phyloP scores from a whole-genome alignment of 805 yeast genomes.

The Candida sonorensis region DNA sequence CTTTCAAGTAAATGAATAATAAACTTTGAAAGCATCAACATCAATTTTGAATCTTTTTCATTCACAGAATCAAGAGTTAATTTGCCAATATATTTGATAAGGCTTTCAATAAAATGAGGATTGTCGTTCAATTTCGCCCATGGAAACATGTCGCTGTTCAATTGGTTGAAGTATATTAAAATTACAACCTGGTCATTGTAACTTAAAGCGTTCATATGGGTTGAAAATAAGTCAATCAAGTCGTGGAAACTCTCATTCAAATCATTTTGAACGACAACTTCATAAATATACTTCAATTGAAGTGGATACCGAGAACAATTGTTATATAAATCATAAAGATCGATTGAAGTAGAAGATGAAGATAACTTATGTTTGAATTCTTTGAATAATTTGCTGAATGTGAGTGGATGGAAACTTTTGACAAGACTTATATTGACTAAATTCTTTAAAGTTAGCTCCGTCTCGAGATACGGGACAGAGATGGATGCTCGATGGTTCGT shows the following conservation, averaged over 20 bases:
- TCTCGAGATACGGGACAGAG: slow-evolving; percentile 14
- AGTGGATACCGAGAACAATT: slow-evolving; percentile 11
- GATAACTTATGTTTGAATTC: slow-evolving; percentile 19
- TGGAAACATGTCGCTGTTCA: slow-evolving; percentile 13
- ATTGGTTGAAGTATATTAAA: slow-evolving; percentile 22
- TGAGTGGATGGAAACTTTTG: slow-evolving; percentile 19
- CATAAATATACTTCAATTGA: slow-evolving; percentile 23
- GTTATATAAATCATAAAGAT: slow-evolving; percentile 13
- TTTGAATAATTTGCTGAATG: slow-evolving; percentile 21
- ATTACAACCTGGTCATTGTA: slow-evolving; percentile 18
- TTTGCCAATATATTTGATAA: slow-evolving; percentile 9
- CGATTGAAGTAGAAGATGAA: slow-evolving; percentile 6
- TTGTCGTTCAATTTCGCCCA: slow-evolving; percentile 14
- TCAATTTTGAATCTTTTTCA: slow-evolving; percentile 9
- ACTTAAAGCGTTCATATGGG: slow-evolving; percentile 8
- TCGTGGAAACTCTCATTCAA: slow-evolving; percentile 20
- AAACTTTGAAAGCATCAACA: slow-evolving; percentile 19
- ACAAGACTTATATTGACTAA: slow-evolving; percentile 17
- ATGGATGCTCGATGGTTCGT: too few species aligned
- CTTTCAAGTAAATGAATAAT: slow-evolving; percentile 12
- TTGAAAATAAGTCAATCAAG: slow-evolving; percentile 14
- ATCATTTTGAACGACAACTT: slow-evolving; percentile 21
- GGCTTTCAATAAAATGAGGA: slow-evolving; percentile 9
- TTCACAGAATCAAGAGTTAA: neutral
- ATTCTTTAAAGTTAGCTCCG: slow-evolving; percentile 15